phyloP scores from a whole-genome alignment of 805 yeast species.

The Isabelozyma pseudorhagii region DNA sequence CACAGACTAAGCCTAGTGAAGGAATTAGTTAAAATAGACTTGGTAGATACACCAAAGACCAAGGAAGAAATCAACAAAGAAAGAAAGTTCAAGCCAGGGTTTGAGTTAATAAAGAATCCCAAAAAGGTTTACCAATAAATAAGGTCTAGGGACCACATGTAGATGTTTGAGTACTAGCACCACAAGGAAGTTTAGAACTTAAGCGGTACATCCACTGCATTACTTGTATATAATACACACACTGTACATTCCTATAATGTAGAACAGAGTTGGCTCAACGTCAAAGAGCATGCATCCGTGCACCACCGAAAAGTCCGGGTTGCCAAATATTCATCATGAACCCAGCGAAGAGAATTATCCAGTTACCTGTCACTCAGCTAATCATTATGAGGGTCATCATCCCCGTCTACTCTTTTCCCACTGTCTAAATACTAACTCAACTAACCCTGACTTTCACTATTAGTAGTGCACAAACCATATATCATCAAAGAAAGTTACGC shows the following conservation, averaged over 20 bases:
- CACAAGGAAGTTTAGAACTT: too few species aligned
- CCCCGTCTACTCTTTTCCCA: background rate
- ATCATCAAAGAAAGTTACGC: background rate
- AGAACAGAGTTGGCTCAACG: background rate
- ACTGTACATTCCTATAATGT: background rate
- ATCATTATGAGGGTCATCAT: background rate
- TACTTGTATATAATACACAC: background rate
- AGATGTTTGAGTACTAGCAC: too few species aligned
- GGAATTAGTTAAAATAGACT: conserved; percentile 80
- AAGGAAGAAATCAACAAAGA: conserved; percentile 49
- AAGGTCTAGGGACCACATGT: background rate
- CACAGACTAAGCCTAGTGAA: conserved; percentile 81
- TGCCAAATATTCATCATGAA: too few species aligned
- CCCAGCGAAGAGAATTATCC: background rate
- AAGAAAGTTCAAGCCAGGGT: conserved; percentile 68
- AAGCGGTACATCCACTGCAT: background rate
- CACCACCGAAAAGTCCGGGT: background rate
- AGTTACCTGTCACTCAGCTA: too few species aligned
- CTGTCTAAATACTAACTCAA: too few species aligned
- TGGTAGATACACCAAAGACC: conserved; percentile 53
- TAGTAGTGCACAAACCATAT: background rate
- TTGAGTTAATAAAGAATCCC: conserved; percentile 16
- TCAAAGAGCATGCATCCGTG: background rate
- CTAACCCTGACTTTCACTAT: too few species aligned
- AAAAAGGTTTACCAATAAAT: background rate